phyloP scores from a whole-genome alignment of 805 yeast genomes.

The Pichia thaimueangensis region DNA sequence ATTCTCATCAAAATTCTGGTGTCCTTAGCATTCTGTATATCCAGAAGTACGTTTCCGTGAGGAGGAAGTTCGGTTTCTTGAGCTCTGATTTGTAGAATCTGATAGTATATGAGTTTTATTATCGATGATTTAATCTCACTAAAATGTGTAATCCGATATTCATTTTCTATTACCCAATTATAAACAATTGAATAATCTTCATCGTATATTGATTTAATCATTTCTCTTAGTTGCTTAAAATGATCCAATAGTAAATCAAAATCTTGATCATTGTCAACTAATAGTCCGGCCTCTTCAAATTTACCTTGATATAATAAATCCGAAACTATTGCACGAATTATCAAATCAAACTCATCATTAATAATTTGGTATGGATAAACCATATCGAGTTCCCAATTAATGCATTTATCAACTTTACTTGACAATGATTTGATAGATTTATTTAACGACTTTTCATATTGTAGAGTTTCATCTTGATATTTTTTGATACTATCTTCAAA shows the following conservation, averaged over 20 bases:
- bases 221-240: conserved; percentile 1
- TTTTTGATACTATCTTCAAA: not conserved
- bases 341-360: not conserved
- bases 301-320: conserved; percentile 29
- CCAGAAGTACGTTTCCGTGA: conserved; percentile 1
- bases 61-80: not conserved
- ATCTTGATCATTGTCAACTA: not conserved
- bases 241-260: not conserved
- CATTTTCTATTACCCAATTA: conserved; percentile 4
- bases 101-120: conserved; percentile 1
- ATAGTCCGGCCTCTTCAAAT: conserved; percentile 17
- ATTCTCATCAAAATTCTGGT: conserved; percentile 1
- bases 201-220: conserved; percentile 1
- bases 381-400: conserved; percentile 7
- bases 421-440: conserved; percentile 22
- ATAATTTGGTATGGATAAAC: conserved; percentile 8
- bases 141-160: not conserved
- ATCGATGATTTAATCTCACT: conserved; percentile 1
- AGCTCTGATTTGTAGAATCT: not conserved
- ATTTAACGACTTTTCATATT: conserved; percentile 12
- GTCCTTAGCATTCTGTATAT: not conserved
- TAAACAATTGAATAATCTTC: conserved; percentile 3
- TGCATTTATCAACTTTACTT: conserved; percentile 10
- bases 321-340: conserved; percentile 26
- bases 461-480: conserved; percentile 8